phyloP scores from a whole-genome alignment of 2,329 filamentous ascomycete genomes.

The Emmonsiellopsis sp. region DNA sequence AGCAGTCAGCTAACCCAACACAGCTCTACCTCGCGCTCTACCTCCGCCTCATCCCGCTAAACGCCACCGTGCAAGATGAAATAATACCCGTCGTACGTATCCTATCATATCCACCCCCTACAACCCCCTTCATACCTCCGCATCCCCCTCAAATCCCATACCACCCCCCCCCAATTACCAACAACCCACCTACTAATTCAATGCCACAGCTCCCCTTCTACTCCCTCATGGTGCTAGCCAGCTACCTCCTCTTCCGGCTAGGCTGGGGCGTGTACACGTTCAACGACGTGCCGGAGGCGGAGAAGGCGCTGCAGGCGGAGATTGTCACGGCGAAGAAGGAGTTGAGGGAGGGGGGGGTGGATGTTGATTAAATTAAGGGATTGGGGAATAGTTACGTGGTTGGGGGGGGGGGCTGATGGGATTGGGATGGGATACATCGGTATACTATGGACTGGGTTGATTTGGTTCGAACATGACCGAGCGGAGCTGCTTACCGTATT shows the following conservation, averaged over 20 bases:
- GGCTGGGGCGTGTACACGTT: conserved; percentile 91
- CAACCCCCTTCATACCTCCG: conserved; percentile 4
- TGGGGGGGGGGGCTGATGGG: not conserved
- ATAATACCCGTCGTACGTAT: conserved; percentile 76
- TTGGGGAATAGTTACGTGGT: conserved; percentile 1
- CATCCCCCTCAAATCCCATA: not conserved
- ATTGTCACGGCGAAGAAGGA: conserved; percentile 44
- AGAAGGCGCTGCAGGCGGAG: conserved; percentile 82
- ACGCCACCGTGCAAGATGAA: conserved; percentile 66
- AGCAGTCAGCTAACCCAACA: not conserved
- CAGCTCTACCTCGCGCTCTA: conserved; percentile 85
- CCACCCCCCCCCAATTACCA: conserved; percentile 1
- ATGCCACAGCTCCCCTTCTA: conserved; percentile 79
- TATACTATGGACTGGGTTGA: no score
- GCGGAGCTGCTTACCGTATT: no score
- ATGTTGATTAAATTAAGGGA: conserved; percentile 27
- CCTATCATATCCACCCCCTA: not conserved
- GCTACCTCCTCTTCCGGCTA: conserved; percentile 83
- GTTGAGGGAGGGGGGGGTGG: conserved; percentile 32
- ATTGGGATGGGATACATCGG: no score
- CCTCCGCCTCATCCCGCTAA: conserved; percentile 73
- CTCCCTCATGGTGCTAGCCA: conserved; percentile 80
- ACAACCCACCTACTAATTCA: not conserved
- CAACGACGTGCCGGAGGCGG: conserved; percentile 86
- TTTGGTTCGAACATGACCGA: no score